These are phyloP conservation scores for Linnemannia hyalina DNA, from an alignment of 192 early-diverging fungal genomes.

Conservation along the genomic window DNA sequence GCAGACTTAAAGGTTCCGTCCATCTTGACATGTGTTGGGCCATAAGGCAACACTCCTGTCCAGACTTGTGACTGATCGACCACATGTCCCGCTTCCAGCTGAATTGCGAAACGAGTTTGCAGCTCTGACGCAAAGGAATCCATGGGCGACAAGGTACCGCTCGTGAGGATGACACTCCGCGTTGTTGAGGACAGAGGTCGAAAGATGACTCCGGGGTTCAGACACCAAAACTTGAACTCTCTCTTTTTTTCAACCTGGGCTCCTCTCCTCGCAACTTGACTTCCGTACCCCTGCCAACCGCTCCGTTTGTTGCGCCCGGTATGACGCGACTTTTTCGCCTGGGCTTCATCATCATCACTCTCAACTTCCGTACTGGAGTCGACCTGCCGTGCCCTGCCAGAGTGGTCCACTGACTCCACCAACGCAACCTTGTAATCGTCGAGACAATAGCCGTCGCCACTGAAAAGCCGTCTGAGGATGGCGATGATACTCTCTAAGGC, in stretches of 20 bases:
- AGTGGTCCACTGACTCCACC: constrained; percentile 22
- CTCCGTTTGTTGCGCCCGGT: neutral
- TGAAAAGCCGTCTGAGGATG: constrained; percentile 9
- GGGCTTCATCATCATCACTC: neutral
- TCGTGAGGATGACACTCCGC: constrained; percentile 71
- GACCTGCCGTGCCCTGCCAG: neutral
- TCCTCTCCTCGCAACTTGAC: neutral
- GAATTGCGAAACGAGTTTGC: constrained; percentile 60
- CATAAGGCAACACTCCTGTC: constrained; percentile 28
- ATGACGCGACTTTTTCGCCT: neutral
- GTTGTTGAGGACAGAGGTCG: constrained; percentile 53
- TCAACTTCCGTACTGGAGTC: neutral
- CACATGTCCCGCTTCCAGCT: constrained; percentile 71
- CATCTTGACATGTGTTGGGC: constrained; percentile 28
- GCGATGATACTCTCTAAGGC: constrained; percentile 18
- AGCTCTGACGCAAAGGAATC: constrained; percentile 69
- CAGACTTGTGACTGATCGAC: constrained; percentile 64
- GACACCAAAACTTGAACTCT: constrained; percentile 73
- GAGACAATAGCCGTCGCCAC: constrained; percentile 1
- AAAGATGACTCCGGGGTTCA: constrained; percentile 72
- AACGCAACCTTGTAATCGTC: constrained; percentile 41
- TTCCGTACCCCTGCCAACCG: neutral
- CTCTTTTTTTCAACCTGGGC: constrained; percentile 1
- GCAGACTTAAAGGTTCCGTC: constrained; percentile 30
- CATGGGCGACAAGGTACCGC: constrained; percentile 75